These are phyloP conservation scores for Ceratocystis eucalypticola DNA, from an alignment of 2,329 filamentous ascomycete genomes.

Conservation along the genomic window DNA sequence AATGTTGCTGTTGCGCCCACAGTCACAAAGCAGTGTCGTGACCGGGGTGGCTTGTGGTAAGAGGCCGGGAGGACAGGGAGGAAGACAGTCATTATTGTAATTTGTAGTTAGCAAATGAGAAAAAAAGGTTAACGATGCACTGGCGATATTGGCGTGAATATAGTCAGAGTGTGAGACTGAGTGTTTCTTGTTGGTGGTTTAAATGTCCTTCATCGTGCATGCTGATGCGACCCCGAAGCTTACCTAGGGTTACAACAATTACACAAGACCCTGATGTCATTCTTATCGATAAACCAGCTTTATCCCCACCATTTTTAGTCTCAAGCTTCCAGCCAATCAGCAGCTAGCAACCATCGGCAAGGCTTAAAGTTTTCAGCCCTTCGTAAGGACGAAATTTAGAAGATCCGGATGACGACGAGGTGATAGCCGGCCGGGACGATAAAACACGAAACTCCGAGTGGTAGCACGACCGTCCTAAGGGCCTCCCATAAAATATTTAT, in stretches of 20 bases:
- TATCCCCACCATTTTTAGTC: neutral
- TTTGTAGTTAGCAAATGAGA: neutral
- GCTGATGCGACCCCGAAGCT: too few species aligned
- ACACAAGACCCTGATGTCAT: neutral
- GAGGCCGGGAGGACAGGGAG: conserved; percentile 18
- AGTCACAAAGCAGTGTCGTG: conserved; percentile 60
- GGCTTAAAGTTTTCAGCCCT: conserved; percentile 16
- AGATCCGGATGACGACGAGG: neutral
- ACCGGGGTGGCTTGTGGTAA: conserved; percentile 9
- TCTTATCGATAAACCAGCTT: conserved; percentile 11
- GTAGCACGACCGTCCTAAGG: neutral
- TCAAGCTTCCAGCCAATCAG: conserved; percentile 9
- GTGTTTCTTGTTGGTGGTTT: too few species aligned
- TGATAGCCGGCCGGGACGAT: conserved; percentile 1
- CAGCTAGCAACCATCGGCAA: neutral
- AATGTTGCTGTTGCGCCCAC: conserved; percentile 88
- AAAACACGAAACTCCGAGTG: neutral
- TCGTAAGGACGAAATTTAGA: neutral
- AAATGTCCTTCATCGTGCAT: too few species aligned
- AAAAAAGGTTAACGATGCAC: neutral
- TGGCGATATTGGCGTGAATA: neutral
- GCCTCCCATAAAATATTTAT: too few species aligned
- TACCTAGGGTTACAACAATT: too few species aligned
- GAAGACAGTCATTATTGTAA: conserved; percentile 13
- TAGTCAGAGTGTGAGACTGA: neutral